phyloP scores from a whole-genome alignment of 2,329 filamentous ascomycete species.

The Rutstroemia sp. region DNA sequence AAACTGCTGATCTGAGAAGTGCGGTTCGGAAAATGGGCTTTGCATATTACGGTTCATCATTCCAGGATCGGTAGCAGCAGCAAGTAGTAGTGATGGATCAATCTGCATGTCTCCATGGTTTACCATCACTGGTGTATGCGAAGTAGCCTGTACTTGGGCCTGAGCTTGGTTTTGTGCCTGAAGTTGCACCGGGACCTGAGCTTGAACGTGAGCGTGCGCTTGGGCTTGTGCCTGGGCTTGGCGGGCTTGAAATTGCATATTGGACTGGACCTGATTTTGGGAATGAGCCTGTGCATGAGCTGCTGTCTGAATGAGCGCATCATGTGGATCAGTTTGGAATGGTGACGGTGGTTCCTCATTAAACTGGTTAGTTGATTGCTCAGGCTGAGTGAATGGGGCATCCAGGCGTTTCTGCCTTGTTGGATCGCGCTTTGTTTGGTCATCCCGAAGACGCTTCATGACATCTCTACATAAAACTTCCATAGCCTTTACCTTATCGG shows the following conservation, averaged over 20 bases:
- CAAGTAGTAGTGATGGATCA: conserved; percentile 53
- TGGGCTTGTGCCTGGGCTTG: conserved; percentile 16
- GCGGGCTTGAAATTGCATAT: conserved; percentile 7
- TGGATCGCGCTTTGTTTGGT: conserved; percentile 49
- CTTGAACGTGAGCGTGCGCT: conserved; percentile 16
- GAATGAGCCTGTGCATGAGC: conserved; percentile 27
- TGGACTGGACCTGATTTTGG: conserved; percentile 19
- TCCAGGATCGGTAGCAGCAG: conserved; percentile 34
- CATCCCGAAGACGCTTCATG: conserved; percentile 68
- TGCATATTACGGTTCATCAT: conserved; percentile 30
- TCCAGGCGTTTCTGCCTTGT: conserved; percentile 35
- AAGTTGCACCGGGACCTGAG: conserved; percentile 14
- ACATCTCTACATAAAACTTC: conserved; percentile 69
- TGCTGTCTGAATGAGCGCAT: conserved; percentile 22
- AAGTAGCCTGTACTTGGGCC: conserved; percentile 15
- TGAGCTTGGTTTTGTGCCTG: conserved; percentile 19
- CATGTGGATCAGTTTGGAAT: conserved; percentile 23
- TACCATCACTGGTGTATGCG: conserved; percentile 22
- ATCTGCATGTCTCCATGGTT: conserved; percentile 51
- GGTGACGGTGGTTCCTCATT: conserved; percentile 19
- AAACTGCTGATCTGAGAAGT: conserved; percentile 28
- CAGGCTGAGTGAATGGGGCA: conserved; percentile 13
- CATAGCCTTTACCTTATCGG: conserved; percentile 54
- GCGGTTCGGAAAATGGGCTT: conserved; percentile 24
- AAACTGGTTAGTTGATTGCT: conserved; percentile 20